A percentile compares a stretch with the other conserved stretches of the same genome.
phyloP scores from a whole-genome alignment of 108 stramenopile genomes.

The Fistulifera pelliculosa region DNA sequence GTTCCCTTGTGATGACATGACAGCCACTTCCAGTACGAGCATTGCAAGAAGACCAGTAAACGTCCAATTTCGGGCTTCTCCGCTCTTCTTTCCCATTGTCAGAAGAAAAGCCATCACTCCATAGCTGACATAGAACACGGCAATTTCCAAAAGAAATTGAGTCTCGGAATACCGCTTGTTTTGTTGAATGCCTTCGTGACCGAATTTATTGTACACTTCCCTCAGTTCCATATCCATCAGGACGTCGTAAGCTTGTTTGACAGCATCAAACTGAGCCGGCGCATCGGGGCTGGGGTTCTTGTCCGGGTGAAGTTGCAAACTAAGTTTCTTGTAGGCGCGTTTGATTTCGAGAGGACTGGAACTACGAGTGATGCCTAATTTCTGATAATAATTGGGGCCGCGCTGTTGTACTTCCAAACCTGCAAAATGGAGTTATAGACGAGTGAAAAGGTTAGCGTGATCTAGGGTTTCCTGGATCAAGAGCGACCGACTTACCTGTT shows the following conservation, averaged over 20 bases:
- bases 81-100: conserved; percentile 85
- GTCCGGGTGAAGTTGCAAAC: conserved; percentile 94
- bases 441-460: no score
- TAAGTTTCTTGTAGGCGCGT: conserved; percentile 89
- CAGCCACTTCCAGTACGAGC: conserved; percentile 84
- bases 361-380: conserved; percentile 69
- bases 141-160: conserved; percentile 80
- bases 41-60: conserved; percentile 92
- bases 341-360: conserved; percentile 93
- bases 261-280: conserved; percentile 80
- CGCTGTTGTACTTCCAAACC: conserved; percentile 79
- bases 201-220: conserved; percentile 97
- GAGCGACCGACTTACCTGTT: conserved; percentile 76
- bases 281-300: conserved; percentile 91
- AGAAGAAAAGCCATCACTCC: conserved; percentile 91
- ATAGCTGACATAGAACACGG: conserved; percentile 90
- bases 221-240: conserved; percentile 92
- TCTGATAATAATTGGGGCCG: conserved; percentile 87
- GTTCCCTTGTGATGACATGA: conserved; percentile 78
- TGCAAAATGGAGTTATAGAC: conserved; percentile 12
- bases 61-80: conserved; percentile 81
- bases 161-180: conserved; percentile 86
- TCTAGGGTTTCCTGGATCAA: no score
- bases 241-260: conserved; percentile 90
- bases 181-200: conserved; percentile 76